Percentiles rank a stretch among this genome's conserved stretches.
Conservation (phyloP, 306 rosid genomes). For the Cercis canadensis region DNA sequence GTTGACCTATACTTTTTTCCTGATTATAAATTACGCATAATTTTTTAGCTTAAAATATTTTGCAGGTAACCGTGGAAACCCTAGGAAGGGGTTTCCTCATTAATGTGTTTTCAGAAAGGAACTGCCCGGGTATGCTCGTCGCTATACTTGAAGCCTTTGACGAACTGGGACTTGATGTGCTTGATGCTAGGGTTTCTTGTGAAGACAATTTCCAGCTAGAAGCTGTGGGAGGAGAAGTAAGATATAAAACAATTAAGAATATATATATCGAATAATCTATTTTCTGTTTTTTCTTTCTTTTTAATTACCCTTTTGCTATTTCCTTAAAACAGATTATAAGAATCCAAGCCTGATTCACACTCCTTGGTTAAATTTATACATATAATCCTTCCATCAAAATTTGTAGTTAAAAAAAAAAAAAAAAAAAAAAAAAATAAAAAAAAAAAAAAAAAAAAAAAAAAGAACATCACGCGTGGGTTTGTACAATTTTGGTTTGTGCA, state of each 20-base stretch:
- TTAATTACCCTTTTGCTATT: not conserved
- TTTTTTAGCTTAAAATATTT: not conserved
- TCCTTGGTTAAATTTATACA: too few relatives aligned
- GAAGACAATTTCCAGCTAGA: constrained; percentile 78
- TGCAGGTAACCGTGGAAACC: constrained; percentile 78
- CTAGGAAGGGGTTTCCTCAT: constrained; percentile 74
- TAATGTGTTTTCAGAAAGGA: constrained; percentile 66
- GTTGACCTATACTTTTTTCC: not conserved
- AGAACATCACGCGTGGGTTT: constrained; percentile 38
- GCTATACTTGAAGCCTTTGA: constrained; percentile 80
- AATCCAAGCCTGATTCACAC: too few relatives aligned
- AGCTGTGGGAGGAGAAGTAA: constrained; percentile 86
- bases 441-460: not conserved
- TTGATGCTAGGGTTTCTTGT: constrained; percentile 92
- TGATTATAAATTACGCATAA: not conserved
- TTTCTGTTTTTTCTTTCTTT: not conserved
- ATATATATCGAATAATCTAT: constrained; percentile 3
- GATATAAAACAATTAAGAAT: not conserved
- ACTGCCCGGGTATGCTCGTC: constrained; percentile 73
- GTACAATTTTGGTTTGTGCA: constrained; percentile 24
- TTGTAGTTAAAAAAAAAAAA: not conserved
- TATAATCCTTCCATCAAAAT: too few relatives aligned
- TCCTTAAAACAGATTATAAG: not conserved
- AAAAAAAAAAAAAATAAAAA: not conserved
- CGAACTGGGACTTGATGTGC: constrained; percentile 79